Percentiles rank a stretch among this genome's conserved stretches.
Conservation (phyloP, 768 basidiomycete species). For the Lactarius tabidus region DNA sequence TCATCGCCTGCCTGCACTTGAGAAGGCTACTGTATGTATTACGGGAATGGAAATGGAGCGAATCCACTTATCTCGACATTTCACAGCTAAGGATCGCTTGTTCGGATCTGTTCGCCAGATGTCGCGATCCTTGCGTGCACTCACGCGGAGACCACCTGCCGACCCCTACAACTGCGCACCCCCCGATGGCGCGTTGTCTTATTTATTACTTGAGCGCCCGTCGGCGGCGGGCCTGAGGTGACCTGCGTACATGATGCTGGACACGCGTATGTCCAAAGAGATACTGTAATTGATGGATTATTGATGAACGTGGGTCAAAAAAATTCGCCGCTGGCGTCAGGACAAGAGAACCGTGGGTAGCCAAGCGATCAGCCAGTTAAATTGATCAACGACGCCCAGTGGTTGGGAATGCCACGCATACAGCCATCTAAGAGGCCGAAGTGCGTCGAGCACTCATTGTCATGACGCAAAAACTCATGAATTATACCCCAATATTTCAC, state of each 20-base stretch:
- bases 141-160: not conserved
- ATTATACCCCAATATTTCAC: not conserved
- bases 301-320: slow-evolving; percentile 1
- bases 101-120: slow-evolving; percentile 1
- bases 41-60: slow-evolving; percentile 15
- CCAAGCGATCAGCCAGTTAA: not conserved
- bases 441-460: not conserved
- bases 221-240: not conserved
- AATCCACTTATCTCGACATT: slow-evolving; percentile 9
- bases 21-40: not conserved
- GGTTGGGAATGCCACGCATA: not conserved
- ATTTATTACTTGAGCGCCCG: not conserved
- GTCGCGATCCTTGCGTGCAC: slow-evolving; percentile 6
- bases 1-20: not conserved
- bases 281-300: not conserved
- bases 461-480: not conserved
- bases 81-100: not conserved
- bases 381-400: slow-evolving; percentile 18
- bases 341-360: slow-evolving; percentile 8
- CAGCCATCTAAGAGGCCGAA: not conserved
- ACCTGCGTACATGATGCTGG: not conserved
- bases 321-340: not conserved
- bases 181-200: not conserved
- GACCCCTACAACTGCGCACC: not conserved
- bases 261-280: not conserved